Evolutionary conservation across 495 filamentous ascomycete species (phyloP).

Genomic region (Penicillium argentinense): DNA sequence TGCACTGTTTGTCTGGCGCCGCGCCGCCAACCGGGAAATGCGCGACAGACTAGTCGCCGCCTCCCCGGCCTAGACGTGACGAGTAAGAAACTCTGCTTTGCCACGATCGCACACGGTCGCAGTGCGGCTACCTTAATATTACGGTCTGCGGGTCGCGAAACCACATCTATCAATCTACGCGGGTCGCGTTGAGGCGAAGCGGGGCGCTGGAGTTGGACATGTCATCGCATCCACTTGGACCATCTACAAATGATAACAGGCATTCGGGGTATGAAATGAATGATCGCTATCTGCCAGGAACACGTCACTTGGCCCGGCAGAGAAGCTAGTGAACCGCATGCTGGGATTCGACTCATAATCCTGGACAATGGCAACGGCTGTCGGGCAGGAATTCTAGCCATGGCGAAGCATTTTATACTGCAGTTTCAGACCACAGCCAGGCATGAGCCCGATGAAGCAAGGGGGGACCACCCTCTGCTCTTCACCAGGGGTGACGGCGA

Average conservation of each 20-base stretch:
- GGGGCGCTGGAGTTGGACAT: constrained; percentile 8
- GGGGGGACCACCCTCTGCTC: constrained; percentile 10
- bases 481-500: constrained; percentile 27
- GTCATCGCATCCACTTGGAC: constrained; percentile 1
- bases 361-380: background rate
- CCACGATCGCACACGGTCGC: constrained; percentile 1
- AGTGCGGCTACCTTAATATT: constrained; percentile 6
- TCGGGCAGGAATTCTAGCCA: constrained; percentile 8
- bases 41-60: too few species aligned
- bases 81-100: constrained; percentile 12
- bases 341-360: background rate
- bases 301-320: background rate
- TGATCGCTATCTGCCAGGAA: background rate
- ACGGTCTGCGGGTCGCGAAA: background rate
- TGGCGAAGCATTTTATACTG: constrained; percentile 29
- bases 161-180: constrained; percentile 3
- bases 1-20: constrained; percentile 37
- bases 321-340: too few species aligned
- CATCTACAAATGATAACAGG: background rate
- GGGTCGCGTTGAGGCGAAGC: background rate
- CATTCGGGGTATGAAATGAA: background rate
- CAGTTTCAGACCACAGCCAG: constrained; percentile 21
- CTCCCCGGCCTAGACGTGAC: constrained; percentile 11
- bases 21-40: constrained; percentile 6
- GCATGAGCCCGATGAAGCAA: constrained; percentile 19